Conservation (phyloP, 129 eudicot genomes). For the Flaveria bidentis region DNA sequence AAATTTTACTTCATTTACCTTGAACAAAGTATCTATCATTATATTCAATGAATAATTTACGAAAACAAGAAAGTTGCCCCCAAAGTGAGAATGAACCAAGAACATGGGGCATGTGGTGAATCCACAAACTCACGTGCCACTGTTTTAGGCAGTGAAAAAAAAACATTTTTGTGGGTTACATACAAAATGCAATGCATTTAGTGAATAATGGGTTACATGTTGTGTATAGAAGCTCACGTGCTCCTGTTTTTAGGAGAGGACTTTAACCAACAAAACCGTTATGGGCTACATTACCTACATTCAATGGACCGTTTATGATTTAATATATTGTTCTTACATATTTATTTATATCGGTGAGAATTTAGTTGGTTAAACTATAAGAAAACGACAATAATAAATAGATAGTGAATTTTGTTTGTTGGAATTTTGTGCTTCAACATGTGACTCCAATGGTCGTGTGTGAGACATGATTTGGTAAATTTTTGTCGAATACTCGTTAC, state of each 20-base stretch:
- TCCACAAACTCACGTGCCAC: conserved; percentile 32
- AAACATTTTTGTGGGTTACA: not conserved
- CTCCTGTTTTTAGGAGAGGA: not conserved
- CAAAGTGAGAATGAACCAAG: not conserved
- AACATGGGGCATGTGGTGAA: conserved; percentile 32
- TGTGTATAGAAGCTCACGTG: conserved; percentile 4
- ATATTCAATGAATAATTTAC: conserved; percentile 25
- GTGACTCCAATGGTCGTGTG: no score
- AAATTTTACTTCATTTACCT: not conserved
- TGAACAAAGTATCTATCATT: not conserved
- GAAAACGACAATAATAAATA: no score
- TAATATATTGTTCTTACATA: no score
- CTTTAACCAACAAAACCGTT: conserved; percentile 12
- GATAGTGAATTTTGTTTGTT: no score
- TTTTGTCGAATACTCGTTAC: no score
- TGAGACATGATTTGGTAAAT: no score
- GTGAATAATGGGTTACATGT: not conserved
- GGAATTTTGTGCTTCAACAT: no score
- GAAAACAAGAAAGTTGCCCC: conserved; percentile 5
- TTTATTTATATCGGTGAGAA: no score
- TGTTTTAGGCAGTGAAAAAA: not conserved
- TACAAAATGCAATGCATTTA: not conserved
- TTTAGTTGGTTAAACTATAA: no score
- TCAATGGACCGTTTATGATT: not conserved
- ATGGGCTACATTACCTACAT: conserved; percentile 20